Percentiles rank a stretch among this genome's conserved stretches.
These are phyloP conservation scores for Suillus bovinus DNA, from an alignment of 768 basidiomycete species.

Conservation along the genomic window DNA sequence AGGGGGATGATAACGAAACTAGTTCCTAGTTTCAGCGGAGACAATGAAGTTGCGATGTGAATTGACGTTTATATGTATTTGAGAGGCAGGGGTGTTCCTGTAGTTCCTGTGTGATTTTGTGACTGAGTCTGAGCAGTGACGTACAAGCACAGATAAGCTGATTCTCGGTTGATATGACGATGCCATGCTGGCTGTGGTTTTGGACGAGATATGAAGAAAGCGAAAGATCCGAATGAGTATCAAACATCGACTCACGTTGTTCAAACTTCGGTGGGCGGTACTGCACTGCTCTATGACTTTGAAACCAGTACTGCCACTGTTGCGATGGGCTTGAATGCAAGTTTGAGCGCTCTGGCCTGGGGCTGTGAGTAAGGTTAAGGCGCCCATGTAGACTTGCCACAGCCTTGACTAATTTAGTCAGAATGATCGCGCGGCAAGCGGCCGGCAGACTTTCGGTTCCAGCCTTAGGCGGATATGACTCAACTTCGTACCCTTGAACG, in stretches of 20 bases:
- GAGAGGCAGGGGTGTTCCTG: neutral
- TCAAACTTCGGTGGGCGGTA: no score
- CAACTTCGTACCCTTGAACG: neutral
- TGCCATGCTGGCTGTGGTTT: slow-evolving; percentile 1
- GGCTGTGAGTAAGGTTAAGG: neutral
- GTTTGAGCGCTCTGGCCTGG: no score
- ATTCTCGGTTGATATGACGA: slow-evolving; percentile 23
- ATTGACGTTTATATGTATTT: slow-evolving; percentile 1
- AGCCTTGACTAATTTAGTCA: neutral
- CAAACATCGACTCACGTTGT: neutral
- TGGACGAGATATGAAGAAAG: neutral
- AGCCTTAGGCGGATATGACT: neutral
- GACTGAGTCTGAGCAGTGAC: no score
- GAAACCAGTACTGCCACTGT: neutral
- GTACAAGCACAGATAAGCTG: slow-evolving; percentile 17
- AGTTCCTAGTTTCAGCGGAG: neutral
- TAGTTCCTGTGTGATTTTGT: slow-evolving; percentile 4
- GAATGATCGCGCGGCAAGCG: neutral
- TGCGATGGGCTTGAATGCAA: neutral
- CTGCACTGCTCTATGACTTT: neutral
- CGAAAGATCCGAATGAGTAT: neutral
- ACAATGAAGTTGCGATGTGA: neutral
- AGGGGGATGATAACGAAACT: neutral
- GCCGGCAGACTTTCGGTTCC: neutral
- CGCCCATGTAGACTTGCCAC: neutral